Conservation (phyloP, 495 filamentous ascomycete species). For the Cercophora scortea region DNA sequence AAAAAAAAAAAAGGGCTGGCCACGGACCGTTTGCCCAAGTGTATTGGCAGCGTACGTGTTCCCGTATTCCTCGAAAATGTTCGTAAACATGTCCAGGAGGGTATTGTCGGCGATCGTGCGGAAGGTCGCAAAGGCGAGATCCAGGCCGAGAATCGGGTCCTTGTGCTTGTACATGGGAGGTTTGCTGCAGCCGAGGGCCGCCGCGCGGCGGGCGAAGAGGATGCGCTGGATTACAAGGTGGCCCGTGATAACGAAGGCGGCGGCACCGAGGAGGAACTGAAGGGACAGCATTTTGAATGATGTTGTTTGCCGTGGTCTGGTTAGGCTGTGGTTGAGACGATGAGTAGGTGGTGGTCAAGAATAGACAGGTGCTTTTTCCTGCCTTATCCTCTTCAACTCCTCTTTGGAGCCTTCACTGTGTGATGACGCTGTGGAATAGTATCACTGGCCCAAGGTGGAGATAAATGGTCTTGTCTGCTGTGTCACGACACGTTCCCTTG, state of each 20-base stretch:
- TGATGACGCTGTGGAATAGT: too few relatives aligned
- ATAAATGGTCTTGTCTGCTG: too few relatives aligned
- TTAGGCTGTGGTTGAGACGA: too few relatives aligned
- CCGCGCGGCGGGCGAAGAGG: conserved; percentile 7
- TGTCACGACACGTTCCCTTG: too few relatives aligned
- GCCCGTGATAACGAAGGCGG: neutral
- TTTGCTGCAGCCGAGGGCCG: conserved; percentile 10
- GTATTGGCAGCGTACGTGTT: conserved; percentile 24
- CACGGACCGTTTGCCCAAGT: conserved; percentile 11
- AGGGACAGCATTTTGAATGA: too few relatives aligned
- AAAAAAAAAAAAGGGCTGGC: too few relatives aligned
- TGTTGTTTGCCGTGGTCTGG: neutral
- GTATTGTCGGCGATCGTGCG: conserved; percentile 18
- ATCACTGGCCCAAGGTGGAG: too few relatives aligned
- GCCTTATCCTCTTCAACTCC: too few relatives aligned
- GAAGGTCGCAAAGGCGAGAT: conserved; percentile 23
- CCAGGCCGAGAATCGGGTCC: conserved; percentile 36
- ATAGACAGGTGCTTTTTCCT: too few relatives aligned
- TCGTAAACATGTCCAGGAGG: conserved; percentile 16
- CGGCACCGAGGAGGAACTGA: neutral
- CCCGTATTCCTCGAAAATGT: conserved; percentile 14
- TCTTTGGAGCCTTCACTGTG: too few relatives aligned
- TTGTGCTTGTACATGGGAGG: conserved; percentile 26
- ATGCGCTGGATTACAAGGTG: conserved; percentile 3
- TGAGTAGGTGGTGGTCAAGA: too few relatives aligned